Evolutionary conservation across 2,329 filamentous ascomycete genomes (phyloP).

Genomic region (Arthroderma uncinatum): DNA sequence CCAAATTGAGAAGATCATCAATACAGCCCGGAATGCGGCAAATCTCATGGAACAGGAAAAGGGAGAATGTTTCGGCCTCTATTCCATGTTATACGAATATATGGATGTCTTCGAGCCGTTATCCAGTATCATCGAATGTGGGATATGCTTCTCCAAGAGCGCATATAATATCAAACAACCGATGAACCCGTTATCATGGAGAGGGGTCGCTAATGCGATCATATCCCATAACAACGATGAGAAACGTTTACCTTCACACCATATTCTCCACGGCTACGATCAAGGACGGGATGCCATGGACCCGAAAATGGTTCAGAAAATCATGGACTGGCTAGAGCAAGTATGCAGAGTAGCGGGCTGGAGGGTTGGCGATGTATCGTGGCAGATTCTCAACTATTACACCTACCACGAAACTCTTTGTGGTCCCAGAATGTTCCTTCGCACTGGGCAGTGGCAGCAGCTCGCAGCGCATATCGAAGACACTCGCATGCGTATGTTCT

Average conservation of each 20-base stretch:
- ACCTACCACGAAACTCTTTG: constrained; percentile 5
- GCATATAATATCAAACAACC: neutral
- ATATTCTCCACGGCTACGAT: neutral
- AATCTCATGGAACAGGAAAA: neutral
- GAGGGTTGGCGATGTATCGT: constrained; percentile 3
- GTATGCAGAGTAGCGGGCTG: neutral
- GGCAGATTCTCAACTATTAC: constrained; percentile 10
- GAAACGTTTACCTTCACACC: neutral
- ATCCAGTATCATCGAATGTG: constrained; percentile 6
- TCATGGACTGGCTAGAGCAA: neutral
- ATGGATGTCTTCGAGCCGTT: constrained; percentile 9
- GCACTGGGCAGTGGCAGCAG: constrained; percentile 4
- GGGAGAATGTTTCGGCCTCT: neutral
- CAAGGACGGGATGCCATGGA: neutral
- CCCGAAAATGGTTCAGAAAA: neutral
- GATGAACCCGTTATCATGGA: neutral
- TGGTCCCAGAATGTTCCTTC: constrained; percentile 7
- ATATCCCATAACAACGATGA: neutral
- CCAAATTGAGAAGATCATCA: neutral
- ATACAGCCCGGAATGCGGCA: neutral
- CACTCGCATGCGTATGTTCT: neutral
- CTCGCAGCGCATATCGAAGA: neutral
- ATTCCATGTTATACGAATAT: constrained; percentile 7
- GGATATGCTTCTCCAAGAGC: constrained; percentile 4
- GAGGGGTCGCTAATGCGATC: neutral